A percentile compares a stretch with the other conserved stretches of the same genome.
phyloP scores from a whole-genome alignment of 805 yeast species.

The Nakazawaea ernobii region DNA sequence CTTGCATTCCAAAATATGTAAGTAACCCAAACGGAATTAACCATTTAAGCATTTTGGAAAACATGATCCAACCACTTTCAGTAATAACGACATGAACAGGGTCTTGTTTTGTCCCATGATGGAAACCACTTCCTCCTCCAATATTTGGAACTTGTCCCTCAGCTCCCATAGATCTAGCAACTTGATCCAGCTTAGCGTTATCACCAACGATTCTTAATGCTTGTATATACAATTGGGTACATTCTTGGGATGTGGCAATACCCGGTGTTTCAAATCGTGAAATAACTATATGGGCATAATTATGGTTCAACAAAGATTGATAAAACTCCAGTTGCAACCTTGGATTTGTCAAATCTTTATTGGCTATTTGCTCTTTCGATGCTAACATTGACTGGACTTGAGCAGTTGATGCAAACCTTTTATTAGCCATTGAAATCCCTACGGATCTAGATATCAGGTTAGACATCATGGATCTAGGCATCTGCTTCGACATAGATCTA shows the following conservation, averaged over 20 bases:
- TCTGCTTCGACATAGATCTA: background rate
- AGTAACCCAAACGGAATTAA: constrained; percentile 73
- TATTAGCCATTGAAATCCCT: constrained; percentile 12
- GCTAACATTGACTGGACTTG: constrained; percentile 35
- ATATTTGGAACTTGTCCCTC: constrained; percentile 17
- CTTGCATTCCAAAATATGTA: constrained; percentile 76
- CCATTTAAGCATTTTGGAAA: constrained; percentile 88
- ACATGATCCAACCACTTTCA: constrained; percentile 71
- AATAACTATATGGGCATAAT: constrained; percentile 95
- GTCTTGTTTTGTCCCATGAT: constrained; percentile 59
- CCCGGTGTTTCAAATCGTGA: constrained; percentile 91
- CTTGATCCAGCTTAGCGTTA: constrained; percentile 68
- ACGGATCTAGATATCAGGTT: background rate
- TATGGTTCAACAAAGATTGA: constrained; percentile 61
- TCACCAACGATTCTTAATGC: constrained; percentile 80
- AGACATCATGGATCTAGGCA: background rate
- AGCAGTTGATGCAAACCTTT: constrained; percentile 25
- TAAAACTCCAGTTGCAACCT: constrained; percentile 79
- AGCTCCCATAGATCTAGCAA: constrained; percentile 42
- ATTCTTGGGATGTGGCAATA: constrained; percentile 76
- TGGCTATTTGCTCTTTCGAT: constrained; percentile 79
- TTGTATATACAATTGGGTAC: constrained; percentile 71
- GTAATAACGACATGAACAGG: constrained; percentile 94
- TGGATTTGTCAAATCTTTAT: constrained; percentile 64
- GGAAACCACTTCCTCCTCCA: constrained; percentile 13